A percentile compares a stretch with the other conserved stretches of the same genome.
phyloP scores from a whole-genome alignment of 345 rosid species.

The Eucalyptus brandiana region DNA sequence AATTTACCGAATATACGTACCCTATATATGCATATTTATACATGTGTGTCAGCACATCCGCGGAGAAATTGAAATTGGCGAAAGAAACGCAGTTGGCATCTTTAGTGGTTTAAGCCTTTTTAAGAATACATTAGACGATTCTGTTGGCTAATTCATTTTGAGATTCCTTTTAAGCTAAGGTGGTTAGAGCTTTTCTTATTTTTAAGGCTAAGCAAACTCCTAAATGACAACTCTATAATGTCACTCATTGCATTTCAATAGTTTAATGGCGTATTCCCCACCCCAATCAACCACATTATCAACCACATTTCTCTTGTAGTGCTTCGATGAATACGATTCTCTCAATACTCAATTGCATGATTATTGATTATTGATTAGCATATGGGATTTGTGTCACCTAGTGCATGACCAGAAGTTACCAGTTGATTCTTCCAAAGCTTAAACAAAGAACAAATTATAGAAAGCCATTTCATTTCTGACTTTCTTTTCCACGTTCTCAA shows the following conservation, averaged over 20 bases:
- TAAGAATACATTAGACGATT: neutral
- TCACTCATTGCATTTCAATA: neutral
- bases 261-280: neutral
- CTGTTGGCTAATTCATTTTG: neutral
- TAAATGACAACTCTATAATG: neutral
- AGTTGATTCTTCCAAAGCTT: neutral
- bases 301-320: neutral
- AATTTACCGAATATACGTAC: neutral
- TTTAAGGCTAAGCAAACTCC: neutral
- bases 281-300: neutral
- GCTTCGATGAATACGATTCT: neutral
- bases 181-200: neutral
- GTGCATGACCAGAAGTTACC: neutral
- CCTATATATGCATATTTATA: neutral
- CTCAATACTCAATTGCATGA: neutral
- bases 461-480: neutral
- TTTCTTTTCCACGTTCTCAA: neutral
- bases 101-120: neutral
- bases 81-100: neutral
- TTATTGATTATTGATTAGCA: neutral
- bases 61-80: neutral
- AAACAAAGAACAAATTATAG: neutral
- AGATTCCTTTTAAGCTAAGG: neutral
- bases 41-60: neutral
- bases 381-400: neutral